These are phyloP conservation scores for Austroboletus eburneus DNA, from an alignment of 768 basidiomycete species.

Conservation along the genomic window DNA sequence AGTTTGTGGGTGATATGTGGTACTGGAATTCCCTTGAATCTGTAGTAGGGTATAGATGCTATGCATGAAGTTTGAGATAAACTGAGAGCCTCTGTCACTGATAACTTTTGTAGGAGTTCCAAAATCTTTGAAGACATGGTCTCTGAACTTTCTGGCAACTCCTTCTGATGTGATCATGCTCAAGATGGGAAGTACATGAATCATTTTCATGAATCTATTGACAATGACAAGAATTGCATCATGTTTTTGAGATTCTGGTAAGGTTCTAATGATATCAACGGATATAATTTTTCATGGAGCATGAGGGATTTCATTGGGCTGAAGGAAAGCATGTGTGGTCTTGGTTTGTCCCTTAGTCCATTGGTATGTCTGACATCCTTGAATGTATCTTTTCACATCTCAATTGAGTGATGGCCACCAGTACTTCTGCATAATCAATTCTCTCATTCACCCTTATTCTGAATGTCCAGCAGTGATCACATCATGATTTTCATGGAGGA, in stretches of 20 bases:
- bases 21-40: too few species aligned
- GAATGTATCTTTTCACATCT: not conserved
- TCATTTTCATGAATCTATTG: not conserved
- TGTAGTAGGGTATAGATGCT: too few species aligned
- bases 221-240: not conserved
- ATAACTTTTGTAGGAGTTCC: not conserved
- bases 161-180: not conserved
- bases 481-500: not conserved
- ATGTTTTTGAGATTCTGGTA: not conserved
- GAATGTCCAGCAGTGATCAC: not conserved
- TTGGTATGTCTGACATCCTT: not conserved
- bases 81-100: not conserved
- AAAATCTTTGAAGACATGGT: not conserved
- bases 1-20: too few species aligned
- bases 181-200: not conserved
- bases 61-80: not conserved
- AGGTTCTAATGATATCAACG: not conserved
- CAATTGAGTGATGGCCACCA: not conserved
- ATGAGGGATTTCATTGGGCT: not conserved
- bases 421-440: not conserved
- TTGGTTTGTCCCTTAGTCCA: not conserved
- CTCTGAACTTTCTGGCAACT: not conserved
- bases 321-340: not conserved
- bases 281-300: not conserved
- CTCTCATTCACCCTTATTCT: not conserved